A percentile compares a stretch with the other conserved stretches of the same genome.
phyloP scores from a whole-genome alignment of 225 moss, liverwort and hornwort species.

The Marchantia paleacea region DNA sequence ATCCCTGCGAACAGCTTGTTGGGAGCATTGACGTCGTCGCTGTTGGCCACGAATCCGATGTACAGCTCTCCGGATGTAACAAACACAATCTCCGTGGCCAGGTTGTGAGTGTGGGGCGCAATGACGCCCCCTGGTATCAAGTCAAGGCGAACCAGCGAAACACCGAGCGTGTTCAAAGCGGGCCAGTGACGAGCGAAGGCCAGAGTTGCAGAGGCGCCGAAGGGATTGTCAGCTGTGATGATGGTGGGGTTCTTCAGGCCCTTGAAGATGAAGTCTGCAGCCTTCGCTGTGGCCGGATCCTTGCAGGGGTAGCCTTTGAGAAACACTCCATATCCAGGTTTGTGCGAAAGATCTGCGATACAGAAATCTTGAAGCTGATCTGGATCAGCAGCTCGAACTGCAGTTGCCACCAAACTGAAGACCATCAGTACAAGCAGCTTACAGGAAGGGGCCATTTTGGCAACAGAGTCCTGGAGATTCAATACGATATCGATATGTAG shows the following conservation, averaged over 20 bases:
- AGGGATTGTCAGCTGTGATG: neutral
- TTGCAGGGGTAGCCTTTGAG: slow-evolving; percentile 51
- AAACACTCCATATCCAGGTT: neutral
- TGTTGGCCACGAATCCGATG: too few species aligned
- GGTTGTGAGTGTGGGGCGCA: too few species aligned
- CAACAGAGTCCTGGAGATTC: too few species aligned
- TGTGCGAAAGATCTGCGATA: slow-evolving; percentile 21
- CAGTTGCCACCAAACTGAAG: too few species aligned
- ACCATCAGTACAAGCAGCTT: too few species aligned
- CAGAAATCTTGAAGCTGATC: slow-evolving; percentile 57
- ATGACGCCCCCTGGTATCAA: too few species aligned
- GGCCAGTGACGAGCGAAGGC: too few species aligned
- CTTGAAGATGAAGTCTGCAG: slow-evolving; percentile 31
- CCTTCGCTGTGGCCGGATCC: slow-evolving; percentile 7
- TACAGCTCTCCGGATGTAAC: slow-evolving; percentile 1
- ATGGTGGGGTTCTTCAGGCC: neutral
- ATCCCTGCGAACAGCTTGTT: slow-evolving; percentile 21
- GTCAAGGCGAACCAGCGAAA: too few species aligned
- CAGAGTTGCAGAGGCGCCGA: too few species aligned
- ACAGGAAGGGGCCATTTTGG: too few species aligned
- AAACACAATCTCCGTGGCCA: neutral
- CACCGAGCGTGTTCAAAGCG: too few species aligned
- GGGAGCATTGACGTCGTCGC: neutral
- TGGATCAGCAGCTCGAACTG: slow-evolving; percentile 29
- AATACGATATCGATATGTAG: too few species aligned